Base-by-base conservation (phyloP, 148 eudicot species). In the Fallopia convolvulus region DNA sequence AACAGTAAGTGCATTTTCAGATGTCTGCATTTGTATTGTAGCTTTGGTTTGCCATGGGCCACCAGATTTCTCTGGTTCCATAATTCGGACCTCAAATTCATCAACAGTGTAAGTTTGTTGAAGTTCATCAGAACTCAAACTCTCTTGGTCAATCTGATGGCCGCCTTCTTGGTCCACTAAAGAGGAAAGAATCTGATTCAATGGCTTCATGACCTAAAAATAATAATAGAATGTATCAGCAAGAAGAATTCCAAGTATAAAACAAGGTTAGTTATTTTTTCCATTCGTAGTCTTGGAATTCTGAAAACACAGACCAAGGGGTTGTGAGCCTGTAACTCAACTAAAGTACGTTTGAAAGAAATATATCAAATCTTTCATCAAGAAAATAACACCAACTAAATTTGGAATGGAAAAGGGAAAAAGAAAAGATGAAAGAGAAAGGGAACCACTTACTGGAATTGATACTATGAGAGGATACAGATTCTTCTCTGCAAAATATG, bases 1-100 rank as follows among this genome's bases (percentile, higher is more conserved):
- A 32, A 91, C 91, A 75, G 99, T 95, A 33, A 95, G 86, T 58
- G 99, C 99, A 87, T 93, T 91, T 83, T 95, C 99, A 80, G 88
- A 89, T 84, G 86, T 89, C 81, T 95, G 99, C 97, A 95, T 88
- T n/a, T 92, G 94, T 86, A 95, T 92, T 13, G 92, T 89, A 78
- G 93, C 97, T 83, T 88, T 91, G 20, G 88, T 92, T 80, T 95
- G 92, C 99, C 97, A 95, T 74, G 93, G 84, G 55, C 94, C 97
- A 77, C 94, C 91, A 79, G 92, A 86, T 72, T 88, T 95, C 74
- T 93, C 99, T 9, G 99, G 97, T 79, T 93, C 99, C 86, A 93
- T 21, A 60, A 92, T 87, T 50, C 99, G 91, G 76, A 95, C 84
- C 85, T 95, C 99, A 89, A 86, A 95, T 87, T 93, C 97, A 77